A percentile compares a stretch with the other conserved stretches of the same genome.
Conservation (phyloP, 139 green algal species). For the Protoeuglena noctilucae region DNA sequence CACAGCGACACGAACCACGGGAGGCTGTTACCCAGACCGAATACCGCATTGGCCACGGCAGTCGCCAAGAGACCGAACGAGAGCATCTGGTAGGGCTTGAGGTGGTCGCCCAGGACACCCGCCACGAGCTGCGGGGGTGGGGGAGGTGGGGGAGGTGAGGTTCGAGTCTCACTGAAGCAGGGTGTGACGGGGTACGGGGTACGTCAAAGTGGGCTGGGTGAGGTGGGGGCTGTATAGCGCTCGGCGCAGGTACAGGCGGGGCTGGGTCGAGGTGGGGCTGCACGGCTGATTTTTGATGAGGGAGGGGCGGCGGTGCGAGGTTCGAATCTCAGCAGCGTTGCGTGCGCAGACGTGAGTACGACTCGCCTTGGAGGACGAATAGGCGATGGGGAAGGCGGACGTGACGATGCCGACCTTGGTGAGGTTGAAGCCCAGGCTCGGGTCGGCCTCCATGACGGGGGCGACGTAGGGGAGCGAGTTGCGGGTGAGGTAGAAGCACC, state of each 20-base stretch:
- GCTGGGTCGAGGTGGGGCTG: no score
- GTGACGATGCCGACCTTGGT: background rate
- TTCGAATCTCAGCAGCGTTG: background rate
- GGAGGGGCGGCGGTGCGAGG: background rate
- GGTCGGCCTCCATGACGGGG: background rate
- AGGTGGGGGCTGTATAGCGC: background rate
- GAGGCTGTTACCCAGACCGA: background rate
- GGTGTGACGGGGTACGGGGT: background rate
- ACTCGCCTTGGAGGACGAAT: background rate
- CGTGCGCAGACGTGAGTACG: background rate
- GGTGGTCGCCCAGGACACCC: constrained; percentile 3
- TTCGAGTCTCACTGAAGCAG: background rate
- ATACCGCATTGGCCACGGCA: background rate
- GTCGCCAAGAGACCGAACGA: constrained; percentile 1
- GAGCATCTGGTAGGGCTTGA: background rate
- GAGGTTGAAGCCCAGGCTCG: background rate
- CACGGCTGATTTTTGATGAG: no score
- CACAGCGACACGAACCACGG: constrained; percentile 3
- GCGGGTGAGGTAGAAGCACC: background rate
- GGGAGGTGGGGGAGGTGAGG: background rate
- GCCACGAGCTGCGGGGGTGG: background rate
- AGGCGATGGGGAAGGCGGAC: background rate
- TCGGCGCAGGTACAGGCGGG: background rate
- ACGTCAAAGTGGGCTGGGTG: background rate
- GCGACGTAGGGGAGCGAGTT: background rate